Percentiles rank a stretch among this genome's conserved stretches.
These are phyloP conservation scores for Fistulifera pelliculosa DNA, from an alignment of 108 stramenopile species.

Conservation along the genomic window DNA sequence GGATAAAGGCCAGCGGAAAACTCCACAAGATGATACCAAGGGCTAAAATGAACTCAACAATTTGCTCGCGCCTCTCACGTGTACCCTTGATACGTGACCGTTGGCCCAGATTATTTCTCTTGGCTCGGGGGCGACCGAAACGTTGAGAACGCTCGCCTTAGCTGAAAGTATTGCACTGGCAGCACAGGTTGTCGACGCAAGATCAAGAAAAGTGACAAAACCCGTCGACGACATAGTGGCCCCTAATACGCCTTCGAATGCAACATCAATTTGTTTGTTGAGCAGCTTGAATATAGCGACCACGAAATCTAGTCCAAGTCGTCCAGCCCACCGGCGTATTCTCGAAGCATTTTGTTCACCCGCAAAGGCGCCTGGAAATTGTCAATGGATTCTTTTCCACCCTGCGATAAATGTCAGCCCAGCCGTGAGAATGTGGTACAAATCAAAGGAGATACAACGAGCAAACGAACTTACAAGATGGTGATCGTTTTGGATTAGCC, in stretches of 20 bases:
- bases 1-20: conserved; percentile 75
- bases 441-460: no score
- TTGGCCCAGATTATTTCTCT: conserved; percentile 82
- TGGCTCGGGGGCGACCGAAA: conserved; percentile 74
- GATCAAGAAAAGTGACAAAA: conserved; percentile 83
- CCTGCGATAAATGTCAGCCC: no score
- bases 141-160: conserved; percentile 53
- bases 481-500: no score
- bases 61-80: conserved; percentile 35
- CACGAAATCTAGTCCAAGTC: conserved; percentile 56
- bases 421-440: no score
- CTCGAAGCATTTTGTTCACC: no score
- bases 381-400: no score
- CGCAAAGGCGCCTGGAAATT: no score
- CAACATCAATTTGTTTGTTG: conserved; percentile 28
- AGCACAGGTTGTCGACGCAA: conserved; percentile 63
- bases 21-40: conserved; percentile 82
- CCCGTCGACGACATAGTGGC: conserved; percentile 81
- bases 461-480: no score
- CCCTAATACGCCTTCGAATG: conserved; percentile 47
- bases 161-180: conserved; percentile 57
- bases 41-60: conserved; percentile 52
- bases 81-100: conserved; percentile 44
- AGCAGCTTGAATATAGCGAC: conserved; percentile 37
- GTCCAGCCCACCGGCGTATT: conserved; percentile 26